Conservation (phyloP, 352 stramenopile species). For the Phytophthora syringae region DNA sequence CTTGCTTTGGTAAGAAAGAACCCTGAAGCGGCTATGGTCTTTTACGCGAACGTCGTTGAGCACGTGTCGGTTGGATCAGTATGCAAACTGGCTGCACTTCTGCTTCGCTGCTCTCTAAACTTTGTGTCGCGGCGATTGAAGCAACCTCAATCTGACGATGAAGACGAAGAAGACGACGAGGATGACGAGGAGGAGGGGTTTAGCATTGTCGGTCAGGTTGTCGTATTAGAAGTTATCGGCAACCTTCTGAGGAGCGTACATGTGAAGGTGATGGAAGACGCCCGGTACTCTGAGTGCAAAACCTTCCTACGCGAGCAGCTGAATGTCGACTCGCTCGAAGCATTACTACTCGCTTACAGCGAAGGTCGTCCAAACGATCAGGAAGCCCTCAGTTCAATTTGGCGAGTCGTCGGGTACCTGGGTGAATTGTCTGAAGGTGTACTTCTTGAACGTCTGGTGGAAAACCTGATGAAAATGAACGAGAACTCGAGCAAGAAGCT, state of each 20-base stretch:
- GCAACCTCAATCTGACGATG: conserved; percentile 31
- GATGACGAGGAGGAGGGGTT: conserved; percentile 75
- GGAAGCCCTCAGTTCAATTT: conserved; percentile 75
- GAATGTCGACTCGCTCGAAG: conserved; percentile 64
- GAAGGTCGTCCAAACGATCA: conserved; percentile 64
- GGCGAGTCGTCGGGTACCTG: conserved; percentile 75
- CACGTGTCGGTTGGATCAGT: conserved; percentile 81
- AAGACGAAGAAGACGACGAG: conserved; percentile 67
- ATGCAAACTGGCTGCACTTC: conserved; percentile 79
- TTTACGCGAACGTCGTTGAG: conserved; percentile 81
- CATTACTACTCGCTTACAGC: conserved; percentile 70
- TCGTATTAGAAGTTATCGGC: conserved; percentile 79
- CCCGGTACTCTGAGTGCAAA: conserved; percentile 77
- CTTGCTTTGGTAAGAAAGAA: conserved; percentile 85
- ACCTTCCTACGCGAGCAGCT: conserved; percentile 74
- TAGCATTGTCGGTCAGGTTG: conserved; percentile 69
- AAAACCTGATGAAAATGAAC: conserved; percentile 78
- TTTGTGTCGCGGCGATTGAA: conserved; percentile 77
- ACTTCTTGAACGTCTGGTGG: conserved; percentile 64
- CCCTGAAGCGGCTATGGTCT: conserved; percentile 80
- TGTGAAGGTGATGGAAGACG: conserved; percentile 71
- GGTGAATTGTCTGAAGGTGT: conserved; percentile 66
- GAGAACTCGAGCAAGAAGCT: conserved; percentile 75
- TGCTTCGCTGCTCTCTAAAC: conserved; percentile 81
- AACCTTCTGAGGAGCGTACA: conserved; percentile 78